Evolutionary conservation across 371 early-diverging fungal genomes (phyloP).

Genomic region (Batrachochytrium dendrobatidis): DNA sequence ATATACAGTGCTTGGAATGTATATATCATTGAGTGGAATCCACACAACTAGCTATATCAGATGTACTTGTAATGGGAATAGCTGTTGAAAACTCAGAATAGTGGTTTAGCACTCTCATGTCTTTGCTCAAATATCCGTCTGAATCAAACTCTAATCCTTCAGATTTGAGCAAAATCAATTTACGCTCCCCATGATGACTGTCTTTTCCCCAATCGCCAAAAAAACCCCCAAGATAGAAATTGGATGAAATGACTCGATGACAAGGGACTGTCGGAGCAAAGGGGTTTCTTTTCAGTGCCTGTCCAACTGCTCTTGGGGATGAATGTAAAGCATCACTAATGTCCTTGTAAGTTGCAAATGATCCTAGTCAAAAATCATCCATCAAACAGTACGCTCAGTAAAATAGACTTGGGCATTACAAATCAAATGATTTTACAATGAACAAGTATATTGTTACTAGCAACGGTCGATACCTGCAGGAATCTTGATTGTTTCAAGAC

Average conservation of each 20-base stretch:
- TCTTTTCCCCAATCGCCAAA: conserved; percentile 32
- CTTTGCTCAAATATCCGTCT: neutral
- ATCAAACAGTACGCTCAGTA: neutral
- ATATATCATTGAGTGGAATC: no score
- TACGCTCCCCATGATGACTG: neutral
- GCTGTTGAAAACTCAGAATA: no score
- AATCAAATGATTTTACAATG: neutral
- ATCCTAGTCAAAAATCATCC: conserved; percentile 33
- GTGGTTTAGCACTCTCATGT: no score
- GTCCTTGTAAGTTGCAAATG: conserved; percentile 67
- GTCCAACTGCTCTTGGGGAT: conserved; percentile 68
- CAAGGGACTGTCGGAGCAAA: conserved; percentile 72
- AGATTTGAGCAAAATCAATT: neutral
- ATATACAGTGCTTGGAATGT: no score
- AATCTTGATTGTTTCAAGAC: neutral
- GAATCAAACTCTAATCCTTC: conserved; percentile 3
- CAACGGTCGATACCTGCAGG: neutral
- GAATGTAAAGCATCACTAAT: conserved; percentile 58
- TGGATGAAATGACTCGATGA: conserved; percentile 66
- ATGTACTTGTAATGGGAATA: no score
- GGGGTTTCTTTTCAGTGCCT: conserved; percentile 67
- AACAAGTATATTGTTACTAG: neutral
- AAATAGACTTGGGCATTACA: neutral
- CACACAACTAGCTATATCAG: no score
- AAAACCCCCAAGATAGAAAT: conserved; percentile 67